Evolutionary conservation across 305 asterid species (phyloP).

Genomic region (Fraxinus ornus): DNA sequence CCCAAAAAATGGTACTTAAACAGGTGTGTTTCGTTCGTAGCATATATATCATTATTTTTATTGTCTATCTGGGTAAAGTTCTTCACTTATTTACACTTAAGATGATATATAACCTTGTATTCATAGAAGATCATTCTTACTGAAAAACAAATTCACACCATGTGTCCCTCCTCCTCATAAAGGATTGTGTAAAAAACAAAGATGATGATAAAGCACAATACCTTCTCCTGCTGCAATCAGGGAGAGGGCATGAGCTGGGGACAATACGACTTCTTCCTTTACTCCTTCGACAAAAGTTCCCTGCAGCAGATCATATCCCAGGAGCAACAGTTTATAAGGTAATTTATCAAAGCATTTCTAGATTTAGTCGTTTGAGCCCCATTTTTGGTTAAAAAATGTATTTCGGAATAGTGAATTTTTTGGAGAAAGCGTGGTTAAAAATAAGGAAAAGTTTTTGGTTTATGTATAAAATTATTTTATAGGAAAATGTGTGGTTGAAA

Average conservation of each 20-base stretch:
- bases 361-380: not conserved
- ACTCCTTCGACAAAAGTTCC: constrained; percentile 98
- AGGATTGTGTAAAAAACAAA: not conserved
- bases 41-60: not conserved
- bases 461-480: too few relatives aligned
- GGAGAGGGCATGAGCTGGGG: constrained; percentile 99
- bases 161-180: not conserved
- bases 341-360: not conserved
- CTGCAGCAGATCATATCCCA: constrained; percentile 41
- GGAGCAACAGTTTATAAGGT: not conserved
- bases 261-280: constrained; percentile 93
- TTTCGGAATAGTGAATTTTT: too few relatives aligned
- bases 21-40: not conserved
- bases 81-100: not conserved
- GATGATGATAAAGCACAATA: constrained; percentile 28
- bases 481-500: too few relatives aligned
- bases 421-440: too few relatives aligned
- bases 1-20: not conserved
- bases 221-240: constrained; percentile 99
- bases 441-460: too few relatives aligned
- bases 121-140: not conserved
- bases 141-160: not conserved
- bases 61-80: not conserved
- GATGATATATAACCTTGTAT: not conserved
- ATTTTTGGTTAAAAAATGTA: too few relatives aligned